These are phyloP conservation scores for Lyophyllum shimeji DNA, from an alignment of 768 basidiomycete genomes.

Conservation along the genomic window DNA sequence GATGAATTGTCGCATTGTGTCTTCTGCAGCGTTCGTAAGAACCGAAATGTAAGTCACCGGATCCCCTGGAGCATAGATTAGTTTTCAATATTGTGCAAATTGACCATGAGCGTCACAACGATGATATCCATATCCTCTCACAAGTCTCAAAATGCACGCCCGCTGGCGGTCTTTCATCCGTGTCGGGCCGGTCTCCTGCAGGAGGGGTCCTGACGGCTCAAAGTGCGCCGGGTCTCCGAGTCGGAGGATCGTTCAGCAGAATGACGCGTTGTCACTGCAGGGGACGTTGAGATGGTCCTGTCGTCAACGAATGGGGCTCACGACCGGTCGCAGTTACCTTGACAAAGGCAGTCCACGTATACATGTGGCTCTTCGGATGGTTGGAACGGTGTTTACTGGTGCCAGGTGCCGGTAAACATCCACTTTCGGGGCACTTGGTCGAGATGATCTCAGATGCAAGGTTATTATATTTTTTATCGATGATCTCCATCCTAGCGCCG, in stretches of 20 bases:
- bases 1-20: not conserved
- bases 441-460: not conserved
- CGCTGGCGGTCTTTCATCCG: not conserved
- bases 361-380: slow-evolving; percentile 1
- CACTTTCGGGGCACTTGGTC: slow-evolving; percentile 1
- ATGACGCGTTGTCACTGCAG: too few species aligned
- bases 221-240: not conserved
- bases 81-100: not conserved
- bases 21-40: not conserved
- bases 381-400: not conserved
- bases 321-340: slow-evolving; percentile 9
- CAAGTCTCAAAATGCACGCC: too few species aligned
- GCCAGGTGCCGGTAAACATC: not conserved
- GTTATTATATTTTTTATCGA: not conserved
- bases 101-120: not conserved
- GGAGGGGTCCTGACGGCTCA: not conserved
- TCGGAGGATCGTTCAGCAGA: not conserved
- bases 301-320: slow-evolving; percentile 5
- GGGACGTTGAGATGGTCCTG: not conserved
- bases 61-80: not conserved
- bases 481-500: not conserved
- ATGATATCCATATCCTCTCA: not conserved
- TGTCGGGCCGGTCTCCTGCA: not conserved
- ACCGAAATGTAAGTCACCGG: not conserved
- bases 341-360: not conserved